Evolutionary conservation across 352 stramenopile species (phyloP).

Genomic region (Phytophthora pisi): DNA sequence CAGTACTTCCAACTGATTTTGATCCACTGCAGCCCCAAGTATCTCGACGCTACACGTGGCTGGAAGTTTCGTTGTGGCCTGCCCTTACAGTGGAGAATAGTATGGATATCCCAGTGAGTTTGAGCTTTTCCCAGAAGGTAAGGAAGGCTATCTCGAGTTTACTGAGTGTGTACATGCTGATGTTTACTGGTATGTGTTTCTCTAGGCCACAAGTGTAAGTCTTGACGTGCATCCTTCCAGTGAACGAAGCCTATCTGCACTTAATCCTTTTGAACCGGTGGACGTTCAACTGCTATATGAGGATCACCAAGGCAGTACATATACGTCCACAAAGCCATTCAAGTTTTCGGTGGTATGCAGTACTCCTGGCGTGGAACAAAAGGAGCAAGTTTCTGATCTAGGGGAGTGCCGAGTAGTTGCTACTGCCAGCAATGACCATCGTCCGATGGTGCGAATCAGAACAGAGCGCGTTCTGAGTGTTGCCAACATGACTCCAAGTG

Average conservation of each 20-base stretch:
- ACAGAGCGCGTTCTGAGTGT: slow-evolving; percentile 42
- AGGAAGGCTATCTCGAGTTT: slow-evolving; percentile 1
- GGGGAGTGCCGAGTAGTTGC: slow-evolving; percentile 37
- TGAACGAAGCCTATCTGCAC: slow-evolving; percentile 34
- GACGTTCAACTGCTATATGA: slow-evolving; percentile 29
- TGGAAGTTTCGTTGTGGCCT: slow-evolving; percentile 56
- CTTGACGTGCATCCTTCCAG: slow-evolving; percentile 28
- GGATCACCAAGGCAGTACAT: background rate
- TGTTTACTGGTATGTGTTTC: slow-evolving; percentile 10
- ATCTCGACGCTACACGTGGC: slow-evolving; percentile 55
- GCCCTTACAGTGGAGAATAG: slow-evolving; percentile 50
- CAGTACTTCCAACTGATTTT: slow-evolving; percentile 55
- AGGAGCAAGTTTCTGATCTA: slow-evolving; percentile 47
- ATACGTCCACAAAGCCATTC: slow-evolving; percentile 2
- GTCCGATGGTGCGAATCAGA: slow-evolving; percentile 42
- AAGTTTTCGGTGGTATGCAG: slow-evolving; percentile 29
- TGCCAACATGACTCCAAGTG: slow-evolving; percentile 36
- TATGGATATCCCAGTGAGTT: slow-evolving; percentile 31
- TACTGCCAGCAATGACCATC: slow-evolving; percentile 10
- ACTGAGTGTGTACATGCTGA: slow-evolving; percentile 5
- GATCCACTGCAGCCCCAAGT: slow-evolving; percentile 46
- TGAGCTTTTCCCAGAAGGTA: slow-evolving; percentile 53
- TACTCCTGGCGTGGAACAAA: slow-evolving; percentile 4
- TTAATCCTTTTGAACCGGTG: slow-evolving; percentile 48
- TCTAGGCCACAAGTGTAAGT: slow-evolving; percentile 18